Conservation (phyloP, 371 early-diverging fungal species). For the Rhizoclosmatium hyalinum region DNA sequence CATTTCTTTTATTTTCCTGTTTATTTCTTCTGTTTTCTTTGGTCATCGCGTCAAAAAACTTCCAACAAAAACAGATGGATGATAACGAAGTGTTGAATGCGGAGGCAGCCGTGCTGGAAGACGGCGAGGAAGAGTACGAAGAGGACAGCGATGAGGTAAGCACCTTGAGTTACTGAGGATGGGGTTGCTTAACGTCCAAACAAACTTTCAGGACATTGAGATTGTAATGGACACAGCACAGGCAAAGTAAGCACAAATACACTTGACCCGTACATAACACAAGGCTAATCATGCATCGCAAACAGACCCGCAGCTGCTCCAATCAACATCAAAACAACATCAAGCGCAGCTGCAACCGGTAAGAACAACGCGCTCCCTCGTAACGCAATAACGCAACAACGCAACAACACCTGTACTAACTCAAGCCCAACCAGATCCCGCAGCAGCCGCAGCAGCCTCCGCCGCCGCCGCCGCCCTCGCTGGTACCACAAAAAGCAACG, state of each 20-base stretch:
- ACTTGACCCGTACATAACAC: neutral
- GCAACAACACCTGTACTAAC: neutral
- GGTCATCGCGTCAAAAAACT: no score
- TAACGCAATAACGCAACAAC: neutral
- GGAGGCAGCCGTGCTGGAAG: neutral
- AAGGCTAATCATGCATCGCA: no score
- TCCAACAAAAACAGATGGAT: slow-evolving; percentile 18
- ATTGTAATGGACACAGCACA: slow-evolving; percentile 34
- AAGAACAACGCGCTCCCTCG: neutral
- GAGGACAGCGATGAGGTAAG: slow-evolving; percentile 29
- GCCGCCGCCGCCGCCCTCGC: slow-evolving; percentile 7
- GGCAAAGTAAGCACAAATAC: neutral
- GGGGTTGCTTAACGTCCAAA: neutral
- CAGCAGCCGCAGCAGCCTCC: slow-evolving; percentile 8
- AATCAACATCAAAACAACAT: slow-evolving; percentile 21
- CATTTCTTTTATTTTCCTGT: neutral
- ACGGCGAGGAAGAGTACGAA: slow-evolving; percentile 11
- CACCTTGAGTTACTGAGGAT: neutral
- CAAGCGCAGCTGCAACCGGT: neutral
- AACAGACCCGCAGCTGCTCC: slow-evolving; percentile 6
- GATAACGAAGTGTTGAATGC: slow-evolving; percentile 12
- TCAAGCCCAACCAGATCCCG: neutral
- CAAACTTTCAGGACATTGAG: slow-evolving; percentile 31
- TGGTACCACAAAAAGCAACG: slow-evolving; percentile 16
- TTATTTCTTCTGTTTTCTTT: neutral